phyloP scores from a whole-genome alignment of 202 grass and related monocot genomes.

The Carex sylvatica region DNA sequence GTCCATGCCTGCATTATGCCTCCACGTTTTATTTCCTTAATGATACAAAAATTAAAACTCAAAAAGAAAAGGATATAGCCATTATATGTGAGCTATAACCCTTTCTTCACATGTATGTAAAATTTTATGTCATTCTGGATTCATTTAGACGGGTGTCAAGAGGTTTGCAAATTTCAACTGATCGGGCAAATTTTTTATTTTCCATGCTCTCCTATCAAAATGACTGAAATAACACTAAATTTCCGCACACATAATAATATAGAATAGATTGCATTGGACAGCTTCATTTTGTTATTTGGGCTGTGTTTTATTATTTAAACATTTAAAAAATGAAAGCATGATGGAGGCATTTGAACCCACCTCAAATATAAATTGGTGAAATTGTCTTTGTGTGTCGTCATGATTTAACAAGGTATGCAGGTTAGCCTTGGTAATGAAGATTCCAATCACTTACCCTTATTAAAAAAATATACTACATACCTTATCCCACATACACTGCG shows the following conservation, averaged over 20 bases:
- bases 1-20: background rate
- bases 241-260: background rate
- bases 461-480: slow-evolving; percentile 28
- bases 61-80: background rate
- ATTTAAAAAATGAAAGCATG: background rate
- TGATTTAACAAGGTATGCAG: background rate
- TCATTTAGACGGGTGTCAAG: background rate
- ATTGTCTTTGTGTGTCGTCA: background rate
- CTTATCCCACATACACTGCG: slow-evolving; percentile 92
- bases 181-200: background rate
- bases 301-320: background rate
- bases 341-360: background rate
- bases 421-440: background rate
- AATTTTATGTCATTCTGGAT: background rate
- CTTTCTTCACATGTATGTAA: background rate
- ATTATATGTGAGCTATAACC: background rate
- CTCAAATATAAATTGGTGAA: background rate
- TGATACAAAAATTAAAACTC: background rate
- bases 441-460: background rate
- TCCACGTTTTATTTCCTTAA: background rate
- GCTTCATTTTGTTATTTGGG: background rate
- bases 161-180: background rate
- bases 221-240: background rate
- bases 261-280: background rate
- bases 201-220: background rate